A percentile compares a stretch with the other conserved stretches of the same genome.
Evolutionary conservation across 208 protist species (phyloP).

Genomic region (Leishmania martiniquensis): DNA sequence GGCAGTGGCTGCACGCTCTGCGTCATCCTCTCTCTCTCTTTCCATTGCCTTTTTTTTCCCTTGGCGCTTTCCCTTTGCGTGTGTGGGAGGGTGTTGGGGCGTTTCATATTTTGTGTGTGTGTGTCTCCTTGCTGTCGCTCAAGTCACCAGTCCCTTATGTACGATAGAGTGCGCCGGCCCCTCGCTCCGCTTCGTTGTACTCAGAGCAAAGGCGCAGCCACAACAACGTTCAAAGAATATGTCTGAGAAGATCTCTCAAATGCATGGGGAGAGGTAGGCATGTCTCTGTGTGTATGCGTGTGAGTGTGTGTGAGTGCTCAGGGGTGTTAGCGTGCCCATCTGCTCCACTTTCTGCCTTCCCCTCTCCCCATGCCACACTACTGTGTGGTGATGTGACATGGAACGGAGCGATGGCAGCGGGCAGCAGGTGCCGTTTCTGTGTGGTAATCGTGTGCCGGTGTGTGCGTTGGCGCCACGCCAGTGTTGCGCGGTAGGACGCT

Average conservation of each 20-base stretch:
- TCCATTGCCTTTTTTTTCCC: background rate
- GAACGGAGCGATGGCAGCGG: background rate
- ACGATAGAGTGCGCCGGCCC: background rate
- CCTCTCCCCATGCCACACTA: background rate
- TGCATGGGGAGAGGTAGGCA: too few species aligned
- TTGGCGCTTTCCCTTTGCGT: too few species aligned
- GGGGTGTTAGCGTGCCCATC: background rate
- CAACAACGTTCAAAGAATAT: background rate
- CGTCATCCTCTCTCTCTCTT: background rate
- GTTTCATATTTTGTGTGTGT: background rate
- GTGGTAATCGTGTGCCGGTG: background rate
- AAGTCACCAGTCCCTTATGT: background rate
- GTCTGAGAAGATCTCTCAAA: background rate
- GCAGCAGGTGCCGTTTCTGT: background rate
- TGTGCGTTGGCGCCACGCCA: background rate
- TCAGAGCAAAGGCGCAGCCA: background rate
- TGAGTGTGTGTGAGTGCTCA: background rate
- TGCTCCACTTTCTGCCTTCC: background rate
- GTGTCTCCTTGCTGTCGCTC: background rate
- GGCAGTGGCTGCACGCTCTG: background rate
- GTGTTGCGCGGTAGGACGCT: background rate
- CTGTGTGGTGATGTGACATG: background rate
- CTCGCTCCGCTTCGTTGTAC: too few species aligned
- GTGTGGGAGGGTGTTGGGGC: background rate
- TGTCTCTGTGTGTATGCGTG: too few species aligned